Evolutionary conservation across 2,329 filamentous ascomycete species (phyloP).

Genomic region (Escovopsis sp.): DNA sequence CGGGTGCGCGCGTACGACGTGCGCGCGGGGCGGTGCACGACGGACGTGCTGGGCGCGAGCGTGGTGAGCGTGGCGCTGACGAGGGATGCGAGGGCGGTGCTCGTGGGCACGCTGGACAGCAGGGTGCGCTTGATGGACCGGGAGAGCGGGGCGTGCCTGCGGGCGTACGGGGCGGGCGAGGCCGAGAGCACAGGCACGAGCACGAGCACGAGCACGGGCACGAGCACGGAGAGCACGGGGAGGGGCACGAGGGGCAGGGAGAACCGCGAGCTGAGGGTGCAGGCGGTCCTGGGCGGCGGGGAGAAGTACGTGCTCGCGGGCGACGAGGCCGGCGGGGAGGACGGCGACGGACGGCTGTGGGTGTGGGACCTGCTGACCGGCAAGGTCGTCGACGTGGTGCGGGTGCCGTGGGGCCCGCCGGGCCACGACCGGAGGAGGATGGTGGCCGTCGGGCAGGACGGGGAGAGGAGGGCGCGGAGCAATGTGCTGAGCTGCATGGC

Average conservation of each 20-base stretch:
- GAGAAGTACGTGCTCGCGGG: slow-evolving; percentile 71
- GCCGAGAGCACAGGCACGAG: slow-evolving; percentile 11
- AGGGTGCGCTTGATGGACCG: slow-evolving; percentile 71
- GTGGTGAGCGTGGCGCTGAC: slow-evolving; percentile 67
- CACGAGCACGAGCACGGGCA: too few species aligned
- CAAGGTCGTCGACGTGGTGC: slow-evolving; percentile 47
- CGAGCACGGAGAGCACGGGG: too few species aligned
- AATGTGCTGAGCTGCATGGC: slow-evolving; percentile 49
- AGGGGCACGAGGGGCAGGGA: slow-evolving; percentile 18
- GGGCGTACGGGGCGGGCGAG: slow-evolving; percentile 44
- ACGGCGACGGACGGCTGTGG: slow-evolving; percentile 47
- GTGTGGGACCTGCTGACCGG: slow-evolving; percentile 79
- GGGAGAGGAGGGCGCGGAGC: slow-evolving; percentile 41
- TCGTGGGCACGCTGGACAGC: slow-evolving; percentile 65
- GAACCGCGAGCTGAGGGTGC: slow-evolving; percentile 61
- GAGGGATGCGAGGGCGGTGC: slow-evolving; percentile 55
- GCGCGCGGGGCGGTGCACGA: slow-evolving; percentile 54
- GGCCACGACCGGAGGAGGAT: slow-evolving; percentile 34
- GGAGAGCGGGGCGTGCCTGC: slow-evolving; percentile 55
- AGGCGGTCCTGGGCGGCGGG: slow-evolving; percentile 58
- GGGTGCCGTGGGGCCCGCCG: slow-evolving; percentile 40
- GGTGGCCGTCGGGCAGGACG: slow-evolving; percentile 42
- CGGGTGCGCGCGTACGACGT: slow-evolving; percentile 71
- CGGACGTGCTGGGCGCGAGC: slow-evolving; percentile 53
- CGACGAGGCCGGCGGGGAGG: slow-evolving; percentile 43